phyloP scores from a whole-genome alignment of 352 stramenopile species.

The Globisporangium takayamanum region DNA sequence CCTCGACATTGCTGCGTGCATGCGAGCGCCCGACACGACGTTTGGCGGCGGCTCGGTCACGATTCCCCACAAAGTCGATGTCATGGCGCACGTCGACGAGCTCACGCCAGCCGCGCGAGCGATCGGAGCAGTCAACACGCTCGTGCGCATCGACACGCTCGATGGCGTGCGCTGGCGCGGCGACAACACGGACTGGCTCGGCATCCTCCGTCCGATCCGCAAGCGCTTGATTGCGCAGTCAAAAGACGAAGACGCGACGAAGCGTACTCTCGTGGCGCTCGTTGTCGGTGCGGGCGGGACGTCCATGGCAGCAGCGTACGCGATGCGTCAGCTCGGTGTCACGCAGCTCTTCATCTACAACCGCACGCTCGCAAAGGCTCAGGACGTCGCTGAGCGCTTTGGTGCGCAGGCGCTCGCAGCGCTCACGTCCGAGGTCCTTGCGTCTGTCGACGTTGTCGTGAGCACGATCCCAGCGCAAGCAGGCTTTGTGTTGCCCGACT shows the following conservation, averaged over 20 bases:
- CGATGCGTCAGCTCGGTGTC: constrained; percentile 82
- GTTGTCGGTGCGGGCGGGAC: constrained; percentile 92
- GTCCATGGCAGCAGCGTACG: constrained; percentile 94
- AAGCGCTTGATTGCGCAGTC: constrained; percentile 28
- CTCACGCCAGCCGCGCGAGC: constrained; percentile 88
- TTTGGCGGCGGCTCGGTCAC: constrained; percentile 96
- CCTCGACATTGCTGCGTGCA: constrained; percentile 33
- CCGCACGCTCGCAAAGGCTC: constrained; percentile 90
- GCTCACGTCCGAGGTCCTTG: constrained; percentile 40
- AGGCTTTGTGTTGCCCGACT: constrained; percentile 68
- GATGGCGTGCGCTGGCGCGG: constrained; percentile 60
- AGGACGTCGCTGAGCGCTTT: constrained; percentile 87
- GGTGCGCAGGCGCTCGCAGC: constrained; percentile 59
- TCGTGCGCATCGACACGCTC: constrained; percentile 73
- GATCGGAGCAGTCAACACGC: constrained; percentile 99
- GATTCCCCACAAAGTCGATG: constrained; percentile 96
- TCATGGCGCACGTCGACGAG: constrained; percentile 92
- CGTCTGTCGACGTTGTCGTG: constrained; percentile 88
- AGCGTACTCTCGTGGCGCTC: constrained; percentile 33
- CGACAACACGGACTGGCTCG: constrained; percentile 99
- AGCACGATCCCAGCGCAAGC: constrained; percentile 93
- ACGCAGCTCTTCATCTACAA: constrained; percentile 93
- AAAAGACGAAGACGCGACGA: constrained; percentile 13
- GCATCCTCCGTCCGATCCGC: constrained; percentile 92
- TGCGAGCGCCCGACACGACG: constrained; percentile 24